Evolutionary conservation across 2,329 filamentous ascomycete species (phyloP).

Genomic region (Conoideocrella luteorostrata): DNA sequence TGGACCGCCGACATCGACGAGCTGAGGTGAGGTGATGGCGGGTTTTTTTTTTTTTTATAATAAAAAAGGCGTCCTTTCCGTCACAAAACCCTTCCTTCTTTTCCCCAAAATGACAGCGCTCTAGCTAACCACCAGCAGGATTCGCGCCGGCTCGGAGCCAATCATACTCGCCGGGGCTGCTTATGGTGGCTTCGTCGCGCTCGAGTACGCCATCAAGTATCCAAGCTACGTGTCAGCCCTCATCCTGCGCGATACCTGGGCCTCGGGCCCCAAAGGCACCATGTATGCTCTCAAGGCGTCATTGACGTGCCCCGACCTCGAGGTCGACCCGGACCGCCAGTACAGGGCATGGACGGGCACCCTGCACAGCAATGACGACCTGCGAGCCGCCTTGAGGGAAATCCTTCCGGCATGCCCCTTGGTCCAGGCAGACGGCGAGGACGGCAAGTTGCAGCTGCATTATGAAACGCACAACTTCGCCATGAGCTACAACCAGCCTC

Average conservation of each 20-base stretch:
- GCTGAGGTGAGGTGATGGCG: slow-evolving; percentile 12
- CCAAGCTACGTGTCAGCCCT: slow-evolving; percentile 14
- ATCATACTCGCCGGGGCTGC: slow-evolving; percentile 18
- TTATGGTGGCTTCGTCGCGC: slow-evolving; percentile 17
- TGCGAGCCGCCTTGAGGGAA: slow-evolving; percentile 11
- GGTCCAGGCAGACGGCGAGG: background rate
- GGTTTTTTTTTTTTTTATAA: background rate
- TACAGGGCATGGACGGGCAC: slow-evolving; percentile 15
- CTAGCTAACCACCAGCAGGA: no score
- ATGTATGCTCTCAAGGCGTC: slow-evolving; percentile 12
- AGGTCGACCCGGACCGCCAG: slow-evolving; percentile 14
- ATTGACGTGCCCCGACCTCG: slow-evolving; percentile 11
- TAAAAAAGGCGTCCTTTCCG: no score
- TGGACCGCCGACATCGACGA: slow-evolving; percentile 20
- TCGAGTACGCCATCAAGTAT: slow-evolving; percentile 17
- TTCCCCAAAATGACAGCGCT: background rate
- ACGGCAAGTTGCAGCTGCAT: slow-evolving; percentile 7
- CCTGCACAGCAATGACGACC: slow-evolving; percentile 13
- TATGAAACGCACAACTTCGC: slow-evolving; percentile 19
- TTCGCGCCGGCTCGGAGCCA: slow-evolving; percentile 14
- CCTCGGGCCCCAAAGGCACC: slow-evolving; percentile 11
- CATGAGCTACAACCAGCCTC: slow-evolving; percentile 15
- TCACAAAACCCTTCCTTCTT: background rate
- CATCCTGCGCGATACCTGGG: slow-evolving; percentile 17
- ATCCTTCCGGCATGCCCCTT: slow-evolving; percentile 6